Conservation (phyloP, 441 rosid genomes). For the Erodium texanum region DNA sequence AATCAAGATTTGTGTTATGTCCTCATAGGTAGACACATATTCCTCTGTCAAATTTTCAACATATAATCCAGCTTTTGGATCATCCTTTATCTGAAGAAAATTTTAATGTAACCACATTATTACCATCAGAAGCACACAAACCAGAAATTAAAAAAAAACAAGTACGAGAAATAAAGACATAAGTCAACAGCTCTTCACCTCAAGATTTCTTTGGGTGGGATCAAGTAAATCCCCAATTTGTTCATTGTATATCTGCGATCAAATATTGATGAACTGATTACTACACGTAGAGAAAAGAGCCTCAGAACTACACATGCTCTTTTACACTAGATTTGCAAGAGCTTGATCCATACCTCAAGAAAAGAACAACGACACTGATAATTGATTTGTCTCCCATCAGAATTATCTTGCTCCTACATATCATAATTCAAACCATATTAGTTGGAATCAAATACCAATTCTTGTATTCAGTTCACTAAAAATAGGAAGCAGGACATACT, state of each 20-base stretch:
- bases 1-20: constrained; percentile 62
- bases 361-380: constrained; percentile 97
- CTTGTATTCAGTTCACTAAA: not conserved
- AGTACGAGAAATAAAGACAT: constrained; percentile 4
- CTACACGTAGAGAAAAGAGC: not conserved
- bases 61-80: constrained; percentile 81
- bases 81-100: constrained; percentile 78
- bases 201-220: constrained; percentile 78
- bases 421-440: not conserved
- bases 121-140: not conserved
- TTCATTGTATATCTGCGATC: constrained; percentile 84
- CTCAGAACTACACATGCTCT: not conserved
- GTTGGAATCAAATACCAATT: constrained; percentile 52
- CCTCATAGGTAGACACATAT: constrained; percentile 66
- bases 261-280: constrained; percentile 7
- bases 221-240: constrained; percentile 94
- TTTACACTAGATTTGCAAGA: not conserved
- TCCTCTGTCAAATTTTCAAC: constrained; percentile 85
- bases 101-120: not conserved
- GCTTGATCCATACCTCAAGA: constrained; percentile 57
- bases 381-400: constrained; percentile 67
- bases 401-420: constrained; percentile 76
- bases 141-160: not conserved
- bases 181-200: constrained; percentile 40
- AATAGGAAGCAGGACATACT: not conserved